A percentile compares a stretch with the other conserved stretches of the same genome.
These are phyloP conservation scores for Neurospora sp. DNA, from an alignment of 495 filamentous ascomycete genomes.

Conservation along the genomic window DNA sequence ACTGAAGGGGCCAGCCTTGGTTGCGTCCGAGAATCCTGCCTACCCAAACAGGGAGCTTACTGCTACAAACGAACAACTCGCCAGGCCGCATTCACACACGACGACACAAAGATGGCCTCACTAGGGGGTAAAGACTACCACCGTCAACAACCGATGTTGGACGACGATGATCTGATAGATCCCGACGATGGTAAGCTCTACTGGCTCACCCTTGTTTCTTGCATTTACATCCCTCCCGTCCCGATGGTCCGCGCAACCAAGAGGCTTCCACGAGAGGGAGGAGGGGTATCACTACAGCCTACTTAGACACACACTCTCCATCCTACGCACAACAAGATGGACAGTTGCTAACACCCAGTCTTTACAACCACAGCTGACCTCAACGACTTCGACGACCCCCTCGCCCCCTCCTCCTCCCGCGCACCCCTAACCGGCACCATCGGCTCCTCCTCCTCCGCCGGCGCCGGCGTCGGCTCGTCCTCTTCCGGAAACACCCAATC, in stretches of 20 bases:
- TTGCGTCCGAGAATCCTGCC: not conserved
- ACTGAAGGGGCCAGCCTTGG: not conserved
- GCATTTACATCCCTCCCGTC: not conserved
- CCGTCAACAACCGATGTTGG: slow-evolving; percentile 16
- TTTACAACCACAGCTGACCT: slow-evolving; percentile 45
- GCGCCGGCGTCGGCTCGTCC: slow-evolving; percentile 27
- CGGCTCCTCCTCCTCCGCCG: slow-evolving; percentile 36
- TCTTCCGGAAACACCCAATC: slow-evolving; percentile 27
- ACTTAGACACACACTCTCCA: not conserved
- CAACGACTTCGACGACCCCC: slow-evolving; percentile 89
- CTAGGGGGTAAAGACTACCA: not conserved
- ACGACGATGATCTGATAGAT: slow-evolving; percentile 84
- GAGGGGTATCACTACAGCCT: not conserved
- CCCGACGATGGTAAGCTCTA: slow-evolving; percentile 72
- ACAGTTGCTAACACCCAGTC: not conserved
- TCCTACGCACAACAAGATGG: not conserved
- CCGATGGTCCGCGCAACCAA: not conserved
- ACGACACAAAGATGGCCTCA: not conserved
- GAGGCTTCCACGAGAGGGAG: not conserved
- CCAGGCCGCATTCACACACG: not conserved
- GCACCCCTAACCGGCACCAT: slow-evolving; percentile 76
- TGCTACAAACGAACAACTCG: not conserved
- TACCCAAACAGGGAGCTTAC: not conserved
- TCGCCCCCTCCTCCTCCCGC: slow-evolving; percentile 49
- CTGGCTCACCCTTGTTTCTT: not conserved